phyloP scores from a whole-genome alignment of 2,329 filamentous ascomycete species.

The Gliomastix tumulicola region DNA sequence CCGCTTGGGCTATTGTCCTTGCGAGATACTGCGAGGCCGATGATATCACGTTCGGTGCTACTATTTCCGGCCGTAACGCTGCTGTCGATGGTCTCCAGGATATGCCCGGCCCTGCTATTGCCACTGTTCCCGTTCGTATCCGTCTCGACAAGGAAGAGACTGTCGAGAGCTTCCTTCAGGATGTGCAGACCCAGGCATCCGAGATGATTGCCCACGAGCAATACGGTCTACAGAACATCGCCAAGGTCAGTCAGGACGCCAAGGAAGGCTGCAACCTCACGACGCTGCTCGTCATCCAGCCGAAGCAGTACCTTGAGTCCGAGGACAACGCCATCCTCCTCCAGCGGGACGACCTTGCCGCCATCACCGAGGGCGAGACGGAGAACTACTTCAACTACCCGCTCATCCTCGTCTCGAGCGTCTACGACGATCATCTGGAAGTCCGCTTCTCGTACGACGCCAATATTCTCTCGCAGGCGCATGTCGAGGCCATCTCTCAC shows the following conservation, averaged over 20 bases:
- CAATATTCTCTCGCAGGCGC: neutral
- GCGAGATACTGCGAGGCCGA: constrained; percentile 8
- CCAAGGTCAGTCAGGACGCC: neutral
- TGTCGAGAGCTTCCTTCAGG: constrained; percentile 8
- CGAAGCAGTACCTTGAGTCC: neutral
- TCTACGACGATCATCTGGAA: neutral
- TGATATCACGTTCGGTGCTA: constrained; percentile 14
- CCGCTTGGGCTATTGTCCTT: constrained; percentile 17
- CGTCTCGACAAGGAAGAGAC: constrained; percentile 3
- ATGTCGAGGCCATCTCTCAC: neutral
- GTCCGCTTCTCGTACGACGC: constrained; percentile 2
- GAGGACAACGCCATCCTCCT: neutral
- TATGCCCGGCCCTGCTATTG: constrained; percentile 12
- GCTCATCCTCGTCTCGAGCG: neutral
- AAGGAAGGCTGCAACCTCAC: neutral
- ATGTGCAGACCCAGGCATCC: constrained; percentile 8
- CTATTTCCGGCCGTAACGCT: constrained; percentile 14
- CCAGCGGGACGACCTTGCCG: neutral
- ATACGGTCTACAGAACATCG: constrained; percentile 15
- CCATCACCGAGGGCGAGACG: neutral
- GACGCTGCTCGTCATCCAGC: constrained; percentile 1
- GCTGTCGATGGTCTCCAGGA: constrained; percentile 11
- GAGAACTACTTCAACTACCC: constrained; percentile 7
- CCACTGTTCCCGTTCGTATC: constrained; percentile 9
- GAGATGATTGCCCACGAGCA: constrained; percentile 10